Percentiles rank a stretch among this genome's conserved stretches.
Conservation (phyloP, 768 basidiomycete genomes). For the Tubosaeta sp. region DNA sequence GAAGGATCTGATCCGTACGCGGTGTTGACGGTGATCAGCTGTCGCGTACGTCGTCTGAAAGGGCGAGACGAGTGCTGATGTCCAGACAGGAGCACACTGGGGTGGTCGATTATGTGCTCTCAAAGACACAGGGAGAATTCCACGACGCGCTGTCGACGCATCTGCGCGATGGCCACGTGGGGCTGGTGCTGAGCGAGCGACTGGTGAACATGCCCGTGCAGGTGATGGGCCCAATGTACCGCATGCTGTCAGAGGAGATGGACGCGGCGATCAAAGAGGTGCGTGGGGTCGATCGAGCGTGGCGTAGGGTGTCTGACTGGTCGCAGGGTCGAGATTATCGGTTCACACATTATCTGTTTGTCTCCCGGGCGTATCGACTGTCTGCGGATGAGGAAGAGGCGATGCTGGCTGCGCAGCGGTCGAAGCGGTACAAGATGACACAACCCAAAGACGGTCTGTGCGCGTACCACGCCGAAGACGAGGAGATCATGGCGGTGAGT, state of each 20-base stretch:
- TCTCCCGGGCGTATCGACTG: slow-evolving; percentile 77
- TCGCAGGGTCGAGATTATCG: slow-evolving; percentile 53
- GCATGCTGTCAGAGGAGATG: slow-evolving; percentile 84
- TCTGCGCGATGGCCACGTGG: slow-evolving; percentile 48
- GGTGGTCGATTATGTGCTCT: slow-evolving; percentile 64
- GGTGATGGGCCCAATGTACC: slow-evolving; percentile 87
- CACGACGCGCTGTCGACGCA: slow-evolving; percentile 51
- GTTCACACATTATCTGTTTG: slow-evolving; percentile 71
- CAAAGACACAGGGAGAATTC: slow-evolving; percentile 53
- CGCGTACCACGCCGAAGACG: slow-evolving; percentile 86
- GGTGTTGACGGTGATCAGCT: slow-evolving; percentile 78
- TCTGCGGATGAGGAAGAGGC: slow-evolving; percentile 62
- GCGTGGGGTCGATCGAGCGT: background rate
- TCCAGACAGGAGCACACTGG: slow-evolving; percentile 63
- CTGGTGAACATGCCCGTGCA: slow-evolving; percentile 96
- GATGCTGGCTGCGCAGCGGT: slow-evolving; percentile 37
- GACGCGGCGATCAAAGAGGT: slow-evolving; percentile 66
- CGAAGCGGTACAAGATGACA: slow-evolving; percentile 35
- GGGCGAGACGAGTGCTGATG: background rate
- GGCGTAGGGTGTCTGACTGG: background rate
- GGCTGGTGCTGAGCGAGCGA: slow-evolving; percentile 82
- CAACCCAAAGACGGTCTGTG: slow-evolving; percentile 44
- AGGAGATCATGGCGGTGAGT: slow-evolving; percentile 58
- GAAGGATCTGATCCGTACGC: slow-evolving; percentile 71
- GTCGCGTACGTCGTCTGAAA: slow-evolving; percentile 43